phyloP scores from a whole-genome alignment of 805 yeast species.

The Zygosaccharomyces kombuchaensis region DNA sequence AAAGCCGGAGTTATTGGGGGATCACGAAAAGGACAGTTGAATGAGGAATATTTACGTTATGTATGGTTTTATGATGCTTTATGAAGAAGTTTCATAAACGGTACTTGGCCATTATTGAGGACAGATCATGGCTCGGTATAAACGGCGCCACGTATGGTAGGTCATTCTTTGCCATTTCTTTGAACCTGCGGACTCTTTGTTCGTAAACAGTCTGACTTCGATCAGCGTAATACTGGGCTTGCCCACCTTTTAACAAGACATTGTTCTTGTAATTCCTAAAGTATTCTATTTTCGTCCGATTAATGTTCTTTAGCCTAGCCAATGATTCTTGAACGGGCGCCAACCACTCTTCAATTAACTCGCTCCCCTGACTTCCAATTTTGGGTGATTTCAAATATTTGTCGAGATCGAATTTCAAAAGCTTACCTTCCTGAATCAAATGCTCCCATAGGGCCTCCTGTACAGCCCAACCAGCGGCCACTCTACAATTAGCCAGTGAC shows the following conservation, averaged over 20 bases:
- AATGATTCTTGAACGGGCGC: constrained; percentile 21
- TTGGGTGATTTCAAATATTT: constrained; percentile 7
- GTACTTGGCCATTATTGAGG: constrained; percentile 15
- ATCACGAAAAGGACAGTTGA: constrained; percentile 20
- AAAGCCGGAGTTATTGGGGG: constrained; percentile 27
- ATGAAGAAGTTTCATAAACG: constrained; percentile 10
- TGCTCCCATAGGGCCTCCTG: constrained; percentile 35
- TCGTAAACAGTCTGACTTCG: constrained; percentile 25
- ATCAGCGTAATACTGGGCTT: constrained; percentile 14
- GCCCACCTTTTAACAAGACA: constrained; percentile 18
- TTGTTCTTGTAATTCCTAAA: constrained; percentile 20
- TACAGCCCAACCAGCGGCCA: constrained; percentile 23
- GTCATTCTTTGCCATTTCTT: constrained; percentile 16
- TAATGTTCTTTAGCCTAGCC: constrained; percentile 5
- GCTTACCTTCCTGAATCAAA: constrained; percentile 11
- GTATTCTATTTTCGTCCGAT: constrained; percentile 9
- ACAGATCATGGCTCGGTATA: constrained; percentile 15
- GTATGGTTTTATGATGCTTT: not conserved
- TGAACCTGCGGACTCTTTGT: constrained; percentile 23
- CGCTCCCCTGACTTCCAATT: not conserved
- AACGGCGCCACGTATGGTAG: constrained; percentile 24
- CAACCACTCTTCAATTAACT: constrained; percentile 27
- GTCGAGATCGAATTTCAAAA: constrained; percentile 8
- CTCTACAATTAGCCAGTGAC: constrained; percentile 14
- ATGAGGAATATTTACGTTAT: not conserved